Evolutionary conservation across 2,329 filamentous ascomycete species (phyloP).

Genomic region (Sporothrix mexicana): DNA sequence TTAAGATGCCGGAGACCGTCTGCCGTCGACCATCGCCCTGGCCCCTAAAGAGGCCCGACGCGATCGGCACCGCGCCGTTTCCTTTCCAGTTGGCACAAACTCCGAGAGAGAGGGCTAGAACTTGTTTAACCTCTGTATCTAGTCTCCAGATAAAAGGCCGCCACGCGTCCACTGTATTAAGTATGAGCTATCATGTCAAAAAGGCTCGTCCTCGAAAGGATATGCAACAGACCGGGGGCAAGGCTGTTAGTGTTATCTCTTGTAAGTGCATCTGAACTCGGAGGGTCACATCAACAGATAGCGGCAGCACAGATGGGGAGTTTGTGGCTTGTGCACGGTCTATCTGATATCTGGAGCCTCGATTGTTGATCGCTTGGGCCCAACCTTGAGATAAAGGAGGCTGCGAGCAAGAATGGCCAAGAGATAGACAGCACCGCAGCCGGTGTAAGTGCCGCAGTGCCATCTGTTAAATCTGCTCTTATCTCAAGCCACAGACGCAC

Average conservation of each 20-base stretch:
- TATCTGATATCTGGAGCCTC: neutral
- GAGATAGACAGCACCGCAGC: neutral
- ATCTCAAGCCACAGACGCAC: neutral
- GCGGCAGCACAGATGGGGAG: constrained; percentile 5
- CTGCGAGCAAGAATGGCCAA: neutral
- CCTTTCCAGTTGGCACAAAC: neutral
- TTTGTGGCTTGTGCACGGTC: neutral
- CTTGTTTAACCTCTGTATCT: neutral
- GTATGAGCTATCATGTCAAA: neutral
- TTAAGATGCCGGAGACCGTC: neutral
- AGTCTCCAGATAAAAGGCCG: neutral
- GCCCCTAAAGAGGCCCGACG: neutral
- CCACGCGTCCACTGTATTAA: constrained; percentile 4
- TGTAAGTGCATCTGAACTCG: neutral
- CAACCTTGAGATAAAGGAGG: neutral
- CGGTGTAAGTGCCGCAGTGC: neutral
- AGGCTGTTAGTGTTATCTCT: constrained; percentile 11
- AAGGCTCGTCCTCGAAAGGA: no score
- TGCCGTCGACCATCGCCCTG: neutral
- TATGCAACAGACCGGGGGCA: neutral
- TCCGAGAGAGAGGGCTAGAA: neutral
- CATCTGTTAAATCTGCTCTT: neutral
- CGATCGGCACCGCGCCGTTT: neutral
- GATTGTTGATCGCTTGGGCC: neutral
- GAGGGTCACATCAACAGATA: neutral